Evolutionary conservation across 116 monocot species (phyloP).

Genomic region (Posidonia oceanica): DNA sequence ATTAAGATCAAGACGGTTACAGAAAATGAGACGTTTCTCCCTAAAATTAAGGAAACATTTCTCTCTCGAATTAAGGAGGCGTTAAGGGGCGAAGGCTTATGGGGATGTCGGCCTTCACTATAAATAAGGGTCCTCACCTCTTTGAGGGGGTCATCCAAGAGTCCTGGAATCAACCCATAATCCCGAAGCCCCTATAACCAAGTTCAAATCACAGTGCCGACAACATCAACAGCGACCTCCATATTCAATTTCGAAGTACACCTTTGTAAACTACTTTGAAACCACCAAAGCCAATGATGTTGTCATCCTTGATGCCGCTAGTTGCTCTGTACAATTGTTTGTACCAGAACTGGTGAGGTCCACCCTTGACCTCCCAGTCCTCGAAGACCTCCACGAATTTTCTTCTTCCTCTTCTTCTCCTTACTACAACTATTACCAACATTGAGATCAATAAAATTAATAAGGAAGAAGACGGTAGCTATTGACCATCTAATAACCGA

Average conservation of each 20-base stretch:
- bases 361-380: conserved; percentile 16
- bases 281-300: conserved; percentile 8
- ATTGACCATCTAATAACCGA: too few species aligned
- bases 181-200: too few species aligned
- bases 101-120: too few species aligned
- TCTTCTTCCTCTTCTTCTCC: conserved; percentile 6
- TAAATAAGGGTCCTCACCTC: too few species aligned
- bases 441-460: not conserved
- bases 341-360: conserved; percentile 12
- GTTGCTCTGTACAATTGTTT: conserved; percentile 10
- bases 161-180: too few species aligned
- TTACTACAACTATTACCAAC: not conserved
- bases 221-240: conserved; percentile 17
- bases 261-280: conserved; percentile 15
- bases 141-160: too few species aligned
- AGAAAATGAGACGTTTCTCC: too few species aligned
- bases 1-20: too few species aligned
- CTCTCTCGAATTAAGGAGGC: too few species aligned
- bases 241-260: not conserved
- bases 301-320: conserved; percentile 1
- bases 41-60: too few species aligned
- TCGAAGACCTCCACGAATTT: conserved; percentile 13
- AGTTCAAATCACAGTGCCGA: too few species aligned
- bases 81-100: too few species aligned
- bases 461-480: not conserved